phyloP scores from a whole-genome alignment of 495 filamentous ascomycete species.

The Aspergillus egyptiacus region DNA sequence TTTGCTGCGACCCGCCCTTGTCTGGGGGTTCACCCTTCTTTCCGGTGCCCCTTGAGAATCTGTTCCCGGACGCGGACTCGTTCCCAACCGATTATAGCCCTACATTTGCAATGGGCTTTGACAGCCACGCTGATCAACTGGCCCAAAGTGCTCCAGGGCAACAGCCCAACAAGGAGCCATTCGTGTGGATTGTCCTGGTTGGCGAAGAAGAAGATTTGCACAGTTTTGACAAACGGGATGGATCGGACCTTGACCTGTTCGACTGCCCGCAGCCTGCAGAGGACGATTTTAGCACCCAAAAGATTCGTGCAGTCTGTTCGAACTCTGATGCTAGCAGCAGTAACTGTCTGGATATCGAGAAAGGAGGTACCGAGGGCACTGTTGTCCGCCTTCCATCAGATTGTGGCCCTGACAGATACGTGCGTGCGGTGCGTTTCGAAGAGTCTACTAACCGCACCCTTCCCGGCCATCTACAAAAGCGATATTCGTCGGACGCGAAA shows the following conservation, averaged over 20 bases:
- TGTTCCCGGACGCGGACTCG: neutral
- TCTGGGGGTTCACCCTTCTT: neutral
- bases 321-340: neutral
- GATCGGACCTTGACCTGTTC: neutral
- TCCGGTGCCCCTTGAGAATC: slow-evolving; percentile 1
- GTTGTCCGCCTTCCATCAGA: neutral
- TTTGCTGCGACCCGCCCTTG: slow-evolving; percentile 2
- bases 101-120: neutral
- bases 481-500: neutral
- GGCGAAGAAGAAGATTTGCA: neutral
- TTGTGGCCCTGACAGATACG: neutral
- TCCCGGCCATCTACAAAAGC: neutral
- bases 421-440: slow-evolving; percentile 1
- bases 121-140: neutral
- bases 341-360: neutral
- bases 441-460: neutral
- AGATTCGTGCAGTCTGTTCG: neutral
- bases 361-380: neutral
- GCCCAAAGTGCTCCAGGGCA: neutral
- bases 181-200: neutral
- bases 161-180: neutral
- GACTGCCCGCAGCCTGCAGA: neutral
- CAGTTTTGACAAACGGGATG: slow-evolving; percentile 2
- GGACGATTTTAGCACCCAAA: neutral
- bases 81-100: neutral